phyloP scores from a whole-genome alignment of 2,329 filamentous ascomycete species.

The Xylaria sp. region DNA sequence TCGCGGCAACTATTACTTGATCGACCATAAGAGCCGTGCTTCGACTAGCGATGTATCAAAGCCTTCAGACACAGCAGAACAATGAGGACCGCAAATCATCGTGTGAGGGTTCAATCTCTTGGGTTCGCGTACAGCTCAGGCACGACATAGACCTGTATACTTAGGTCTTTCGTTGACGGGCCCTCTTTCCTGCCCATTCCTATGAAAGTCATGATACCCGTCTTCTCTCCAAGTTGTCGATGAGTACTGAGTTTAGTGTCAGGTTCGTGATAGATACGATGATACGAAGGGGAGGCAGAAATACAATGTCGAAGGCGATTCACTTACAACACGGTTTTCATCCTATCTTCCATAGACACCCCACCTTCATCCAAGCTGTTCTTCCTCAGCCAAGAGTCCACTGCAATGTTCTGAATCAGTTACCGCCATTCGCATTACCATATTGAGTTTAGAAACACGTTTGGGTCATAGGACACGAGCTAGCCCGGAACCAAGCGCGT shows the following conservation, averaged over 20 bases:
- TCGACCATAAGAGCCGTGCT: background rate
- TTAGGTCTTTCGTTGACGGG: background rate
- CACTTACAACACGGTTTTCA: slow-evolving; percentile 1
- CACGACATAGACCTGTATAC: background rate
- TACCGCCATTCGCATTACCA: background rate
- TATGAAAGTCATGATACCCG: slow-evolving; percentile 1
- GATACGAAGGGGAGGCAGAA: background rate
- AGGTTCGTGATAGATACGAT: background rate
- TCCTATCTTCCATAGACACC: background rate
- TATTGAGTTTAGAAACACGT: background rate
- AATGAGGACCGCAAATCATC: background rate
- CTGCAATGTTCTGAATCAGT: background rate
- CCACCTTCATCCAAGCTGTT: background rate
- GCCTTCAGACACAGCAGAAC: background rate
- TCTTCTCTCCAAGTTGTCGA: background rate
- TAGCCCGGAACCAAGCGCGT: too few relatives aligned
- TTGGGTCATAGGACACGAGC: too few relatives aligned
- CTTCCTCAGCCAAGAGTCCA: background rate
- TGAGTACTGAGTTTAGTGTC: background rate
- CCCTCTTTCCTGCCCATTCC: background rate
- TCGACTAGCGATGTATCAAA: background rate
- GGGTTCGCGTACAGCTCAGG: background rate
- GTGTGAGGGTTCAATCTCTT: background rate
- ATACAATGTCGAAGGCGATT: background rate
- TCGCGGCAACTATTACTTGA: too few relatives aligned